These are phyloP conservation scores for Boletus reticulatus DNA, from an alignment of 768 basidiomycete genomes.

Conservation along the genomic window DNA sequence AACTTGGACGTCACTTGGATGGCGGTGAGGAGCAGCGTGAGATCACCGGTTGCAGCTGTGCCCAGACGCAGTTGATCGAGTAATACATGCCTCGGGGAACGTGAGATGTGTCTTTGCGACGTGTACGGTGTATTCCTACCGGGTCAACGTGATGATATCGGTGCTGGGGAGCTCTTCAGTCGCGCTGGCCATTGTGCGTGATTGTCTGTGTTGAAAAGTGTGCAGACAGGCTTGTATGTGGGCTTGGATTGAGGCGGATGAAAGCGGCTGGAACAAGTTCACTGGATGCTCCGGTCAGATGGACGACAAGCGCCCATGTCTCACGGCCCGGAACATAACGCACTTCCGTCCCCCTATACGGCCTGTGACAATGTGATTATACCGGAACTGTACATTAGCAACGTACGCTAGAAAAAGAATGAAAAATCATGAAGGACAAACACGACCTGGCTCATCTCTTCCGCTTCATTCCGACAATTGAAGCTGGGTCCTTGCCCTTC, in stretches of 20 bases:
- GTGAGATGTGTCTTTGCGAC: conserved; percentile 3
- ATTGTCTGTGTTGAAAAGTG: background rate
- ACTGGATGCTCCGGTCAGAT: conserved; percentile 7
- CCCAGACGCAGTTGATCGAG: conserved; percentile 83
- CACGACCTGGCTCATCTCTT: conserved; percentile 50
- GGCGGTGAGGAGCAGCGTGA: conserved; percentile 91
- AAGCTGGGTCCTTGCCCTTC: conserved; percentile 54
- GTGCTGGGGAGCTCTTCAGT: conserved; percentile 70
- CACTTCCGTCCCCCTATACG: background rate
- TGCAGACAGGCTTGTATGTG: conserved; percentile 8
- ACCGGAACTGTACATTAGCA: conserved; percentile 15
- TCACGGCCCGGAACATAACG: conserved; percentile 27
- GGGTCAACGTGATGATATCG: conserved; percentile 90
- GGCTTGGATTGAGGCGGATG: conserved; percentile 11
- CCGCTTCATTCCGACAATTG: conserved; percentile 53
- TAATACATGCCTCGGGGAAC: conserved; percentile 71
- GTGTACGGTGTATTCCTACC: conserved; percentile 45
- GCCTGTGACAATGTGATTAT: conserved; percentile 8
- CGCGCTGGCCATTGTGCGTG: conserved; percentile 26
- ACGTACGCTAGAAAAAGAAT: conserved; percentile 8
- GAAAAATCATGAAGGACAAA: background rate
- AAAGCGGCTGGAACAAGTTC: conserved; percentile 16
- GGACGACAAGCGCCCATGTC: conserved; percentile 6
- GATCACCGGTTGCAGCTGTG: conserved; percentile 82
- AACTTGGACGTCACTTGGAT: conserved; percentile 97